These are phyloP conservation scores for Astraeus odoratus DNA, from an alignment of 768 basidiomycete species.

Conservation along the genomic window DNA sequence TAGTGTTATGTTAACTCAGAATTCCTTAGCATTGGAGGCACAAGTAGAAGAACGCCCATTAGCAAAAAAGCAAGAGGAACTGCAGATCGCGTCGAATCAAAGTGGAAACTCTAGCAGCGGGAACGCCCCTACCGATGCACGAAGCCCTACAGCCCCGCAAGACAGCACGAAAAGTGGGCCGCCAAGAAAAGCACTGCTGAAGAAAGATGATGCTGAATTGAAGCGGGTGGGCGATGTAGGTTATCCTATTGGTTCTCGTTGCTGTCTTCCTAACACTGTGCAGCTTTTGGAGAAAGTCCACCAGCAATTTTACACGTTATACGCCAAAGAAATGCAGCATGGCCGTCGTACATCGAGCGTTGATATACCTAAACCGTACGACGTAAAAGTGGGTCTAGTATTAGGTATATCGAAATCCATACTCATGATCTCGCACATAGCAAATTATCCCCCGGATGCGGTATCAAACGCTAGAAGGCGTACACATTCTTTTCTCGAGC, in stretches of 20 bases:
- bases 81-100: slow-evolving; percentile 41
- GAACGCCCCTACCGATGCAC: slow-evolving; percentile 9
- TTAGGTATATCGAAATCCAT: background rate
- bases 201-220: slow-evolving; percentile 83
- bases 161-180: slow-evolving; percentile 35
- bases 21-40: slow-evolving; percentile 71
- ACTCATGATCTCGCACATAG: slow-evolving; percentile 32
- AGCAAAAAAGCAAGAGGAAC: slow-evolving; percentile 80
- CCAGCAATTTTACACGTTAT: slow-evolving; percentile 62
- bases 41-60: slow-evolving; percentile 83
- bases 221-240: slow-evolving; percentile 67
- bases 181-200: slow-evolving; percentile 68
- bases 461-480: slow-evolving; percentile 63
- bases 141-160: slow-evolving; percentile 11
- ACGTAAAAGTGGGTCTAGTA: slow-evolving; percentile 65
- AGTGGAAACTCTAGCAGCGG: background rate
- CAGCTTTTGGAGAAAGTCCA: slow-evolving; percentile 85
- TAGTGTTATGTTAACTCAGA: slow-evolving; percentile 59
- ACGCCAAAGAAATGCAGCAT: slow-evolving; percentile 38
- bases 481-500: slow-evolving; percentile 87
- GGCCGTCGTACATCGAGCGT: slow-evolving; percentile 21
- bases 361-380: slow-evolving; percentile 37
- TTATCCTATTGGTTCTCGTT: background rate
- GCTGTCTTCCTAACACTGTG: background rate
- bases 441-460: slow-evolving; percentile 82